phyloP scores from a whole-genome alignment of 129 eudicot genomes.

The Centaurea solstitialis region DNA sequence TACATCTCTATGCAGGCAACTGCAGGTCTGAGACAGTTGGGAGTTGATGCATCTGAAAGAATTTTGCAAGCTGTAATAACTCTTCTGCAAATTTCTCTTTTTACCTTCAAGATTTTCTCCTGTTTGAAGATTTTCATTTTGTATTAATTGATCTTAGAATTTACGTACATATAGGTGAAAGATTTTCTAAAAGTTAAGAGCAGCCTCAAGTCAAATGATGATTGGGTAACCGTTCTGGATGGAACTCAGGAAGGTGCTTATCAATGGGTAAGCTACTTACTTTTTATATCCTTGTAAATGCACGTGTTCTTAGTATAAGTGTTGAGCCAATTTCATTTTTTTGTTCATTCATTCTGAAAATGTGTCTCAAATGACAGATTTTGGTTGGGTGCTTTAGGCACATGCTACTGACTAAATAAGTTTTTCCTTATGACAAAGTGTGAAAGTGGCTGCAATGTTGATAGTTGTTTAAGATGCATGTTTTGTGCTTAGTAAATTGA shows the following conservation, averaged over 20 bases:
- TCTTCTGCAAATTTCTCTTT: conserved; percentile 6
- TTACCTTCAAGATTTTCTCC: neutral
- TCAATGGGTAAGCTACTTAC: conserved; percentile 78
- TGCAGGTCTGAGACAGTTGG: conserved; percentile 93
- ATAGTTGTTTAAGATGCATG: neutral
- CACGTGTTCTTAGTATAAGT: neutral
- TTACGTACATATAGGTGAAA: conserved; percentile 53
- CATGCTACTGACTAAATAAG: neutral
- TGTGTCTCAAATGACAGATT: neutral
- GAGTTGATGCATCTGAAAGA: conserved; percentile 80
- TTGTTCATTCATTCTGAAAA: conserved; percentile 5
- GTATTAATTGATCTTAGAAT: conserved; percentile 16
- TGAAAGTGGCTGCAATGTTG: neutral
- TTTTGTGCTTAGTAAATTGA: conserved; percentile 4
- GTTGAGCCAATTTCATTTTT: conserved; percentile 1
- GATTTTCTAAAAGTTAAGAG: conserved; percentile 73
- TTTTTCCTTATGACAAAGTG: neutral
- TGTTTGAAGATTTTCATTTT: conserved; percentile 7
- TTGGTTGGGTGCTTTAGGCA: conserved; percentile 1
- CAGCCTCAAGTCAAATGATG: conserved; percentile 63
- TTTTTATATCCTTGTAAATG: conserved; percentile 10
- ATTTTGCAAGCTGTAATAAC: conserved; percentile 83
- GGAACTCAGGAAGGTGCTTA: conserved; percentile 99
- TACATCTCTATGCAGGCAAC: conserved; percentile 69
- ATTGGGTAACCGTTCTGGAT: conserved; percentile 90